Evolutionary conservation across 108 stramenopile species (phyloP).

Genomic region (Stephanodiscus triporus): DNA sequence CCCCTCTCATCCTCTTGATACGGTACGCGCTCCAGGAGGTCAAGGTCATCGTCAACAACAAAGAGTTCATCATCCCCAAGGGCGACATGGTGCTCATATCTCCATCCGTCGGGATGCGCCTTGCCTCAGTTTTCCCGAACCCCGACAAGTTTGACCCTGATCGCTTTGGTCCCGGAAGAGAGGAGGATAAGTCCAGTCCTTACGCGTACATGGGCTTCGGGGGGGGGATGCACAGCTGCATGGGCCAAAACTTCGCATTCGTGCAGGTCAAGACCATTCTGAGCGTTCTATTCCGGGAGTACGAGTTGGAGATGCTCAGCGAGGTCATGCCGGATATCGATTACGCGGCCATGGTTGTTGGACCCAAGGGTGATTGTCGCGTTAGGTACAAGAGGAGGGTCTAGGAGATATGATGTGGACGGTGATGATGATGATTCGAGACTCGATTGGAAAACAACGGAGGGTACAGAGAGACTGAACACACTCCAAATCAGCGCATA

Average conservation of each 20-base stretch:
- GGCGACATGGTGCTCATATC: constrained; percentile 93
- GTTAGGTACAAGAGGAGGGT: constrained; percentile 71
- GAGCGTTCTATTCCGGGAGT: constrained; percentile 91
- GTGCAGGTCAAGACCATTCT: constrained; percentile 99
- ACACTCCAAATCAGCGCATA: too few relatives aligned
- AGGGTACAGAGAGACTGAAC: too few relatives aligned
- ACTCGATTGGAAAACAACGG: neutral
- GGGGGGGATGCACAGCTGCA: constrained; percentile 98
- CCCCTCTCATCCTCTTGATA: constrained; percentile 98
- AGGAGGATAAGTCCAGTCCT: constrained; percentile 94
- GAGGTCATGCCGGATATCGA: constrained; percentile 86
- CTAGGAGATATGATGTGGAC: constrained; percentile 7
- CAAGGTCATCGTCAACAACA: constrained; percentile 71
- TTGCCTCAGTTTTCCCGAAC: constrained; percentile 90
- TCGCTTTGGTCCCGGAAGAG: constrained; percentile 90
- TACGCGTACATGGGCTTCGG: constrained; percentile 98
- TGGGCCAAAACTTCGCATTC: constrained; percentile 99
- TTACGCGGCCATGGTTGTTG: constrained; percentile 99
- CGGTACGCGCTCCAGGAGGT: constrained; percentile 92
- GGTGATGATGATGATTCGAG: neutral
- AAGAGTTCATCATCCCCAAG: constrained; percentile 81
- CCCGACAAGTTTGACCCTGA: constrained; percentile 97
- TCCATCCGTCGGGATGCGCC: constrained; percentile 92
- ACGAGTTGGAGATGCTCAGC: constrained; percentile 88
- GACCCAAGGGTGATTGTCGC: constrained; percentile 93